Evolutionary conservation across 306 rosid species (phyloP).

Genomic region (Pterocarpus macrocarpus): DNA sequence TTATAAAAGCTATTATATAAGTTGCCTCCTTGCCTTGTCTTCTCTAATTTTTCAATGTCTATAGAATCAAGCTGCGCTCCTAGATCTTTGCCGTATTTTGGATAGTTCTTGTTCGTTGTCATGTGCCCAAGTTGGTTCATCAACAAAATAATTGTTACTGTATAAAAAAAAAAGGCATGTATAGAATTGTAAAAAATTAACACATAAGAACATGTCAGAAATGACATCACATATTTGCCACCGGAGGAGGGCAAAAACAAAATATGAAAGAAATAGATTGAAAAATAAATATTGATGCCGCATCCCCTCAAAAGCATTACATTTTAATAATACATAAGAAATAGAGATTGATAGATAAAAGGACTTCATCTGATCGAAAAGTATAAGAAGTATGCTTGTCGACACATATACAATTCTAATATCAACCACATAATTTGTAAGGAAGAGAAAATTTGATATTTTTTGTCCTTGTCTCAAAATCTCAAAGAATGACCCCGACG

Average conservation of each 20-base stretch:
- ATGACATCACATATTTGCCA: neutral
- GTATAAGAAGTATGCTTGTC: too few relatives aligned
- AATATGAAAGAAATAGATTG: neutral
- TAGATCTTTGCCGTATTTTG: slow-evolving; percentile 87
- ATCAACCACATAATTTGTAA: too few relatives aligned
- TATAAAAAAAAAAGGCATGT: neutral
- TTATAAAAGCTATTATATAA: too few relatives aligned
- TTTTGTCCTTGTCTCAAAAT: too few relatives aligned
- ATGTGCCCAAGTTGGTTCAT: slow-evolving; percentile 87
- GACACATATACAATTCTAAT: too few relatives aligned
- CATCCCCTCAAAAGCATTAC: neutral
- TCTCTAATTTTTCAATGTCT: slow-evolving; percentile 63
- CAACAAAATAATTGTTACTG: slow-evolving; percentile 39
- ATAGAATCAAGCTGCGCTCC: slow-evolving; percentile 71
- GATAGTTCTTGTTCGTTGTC: slow-evolving; percentile 98
- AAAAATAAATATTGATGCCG: neutral
- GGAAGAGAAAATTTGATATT: too few relatives aligned
- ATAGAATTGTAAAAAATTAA: neutral
- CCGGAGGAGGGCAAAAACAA: neutral
- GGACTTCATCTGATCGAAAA: too few relatives aligned
- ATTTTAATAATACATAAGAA: neutral
- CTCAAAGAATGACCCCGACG: too few relatives aligned
- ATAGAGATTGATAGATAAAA: neutral
- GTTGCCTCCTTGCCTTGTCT: too few relatives aligned
- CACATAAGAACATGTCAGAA: neutral